These are phyloP conservation scores for Saksenaea oblongispora DNA, from an alignment of 371 early-diverging fungal genomes.

Conservation along the genomic window DNA sequence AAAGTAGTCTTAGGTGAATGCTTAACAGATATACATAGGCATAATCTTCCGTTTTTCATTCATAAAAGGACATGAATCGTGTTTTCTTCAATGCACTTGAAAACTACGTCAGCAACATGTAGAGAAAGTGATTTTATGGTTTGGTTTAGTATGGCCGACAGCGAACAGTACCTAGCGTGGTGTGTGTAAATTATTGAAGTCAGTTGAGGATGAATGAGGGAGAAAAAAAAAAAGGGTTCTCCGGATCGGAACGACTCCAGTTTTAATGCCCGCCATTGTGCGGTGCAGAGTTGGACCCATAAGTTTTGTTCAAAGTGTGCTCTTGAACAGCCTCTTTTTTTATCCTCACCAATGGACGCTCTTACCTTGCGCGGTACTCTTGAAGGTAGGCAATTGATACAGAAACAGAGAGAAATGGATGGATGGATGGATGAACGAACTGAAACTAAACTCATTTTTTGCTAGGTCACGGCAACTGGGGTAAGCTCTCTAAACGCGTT, in stretches of 20 bases:
- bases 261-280: conserved; percentile 1
- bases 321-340: conserved; percentile 36
- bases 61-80: no score
- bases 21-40: no score
- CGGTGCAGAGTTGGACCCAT: background rate
- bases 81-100: no score
- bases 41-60: no score
- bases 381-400: conserved; percentile 32
- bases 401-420: conserved; percentile 10
- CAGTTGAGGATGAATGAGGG: no score
- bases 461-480: conserved; percentile 50
- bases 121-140: no score
- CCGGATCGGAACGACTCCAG: background rate
- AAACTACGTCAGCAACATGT: no score
- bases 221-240: background rate
- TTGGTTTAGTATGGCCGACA: no score
- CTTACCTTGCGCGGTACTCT: conserved; percentile 61
- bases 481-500: conserved; percentile 20
- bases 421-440: conserved; percentile 29
- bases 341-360: conserved; percentile 52
- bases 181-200: no score
- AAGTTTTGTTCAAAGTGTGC: background rate
- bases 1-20: no score
- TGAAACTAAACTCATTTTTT: background rate
- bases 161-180: no score